phyloP scores from a whole-genome alignment of 345 rosid genomes.

The Citrus medica region DNA sequence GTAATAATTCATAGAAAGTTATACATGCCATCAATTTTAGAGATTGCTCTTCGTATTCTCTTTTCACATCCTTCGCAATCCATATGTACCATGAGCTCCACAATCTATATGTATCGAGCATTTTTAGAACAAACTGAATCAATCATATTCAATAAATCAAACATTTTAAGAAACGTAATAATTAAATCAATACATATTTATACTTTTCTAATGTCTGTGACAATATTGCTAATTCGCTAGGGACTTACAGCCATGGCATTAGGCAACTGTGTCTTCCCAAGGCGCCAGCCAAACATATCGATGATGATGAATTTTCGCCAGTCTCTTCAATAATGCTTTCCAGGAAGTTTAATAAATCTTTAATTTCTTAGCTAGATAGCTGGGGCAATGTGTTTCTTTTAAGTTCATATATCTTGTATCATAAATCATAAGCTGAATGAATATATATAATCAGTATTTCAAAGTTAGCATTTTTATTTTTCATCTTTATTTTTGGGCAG shows the following conservation, averaged over 20 bases:
- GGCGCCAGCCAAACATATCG: constrained; percentile 3
- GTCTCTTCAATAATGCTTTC: background rate
- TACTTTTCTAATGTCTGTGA: too few relatives aligned
- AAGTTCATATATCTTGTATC: background rate
- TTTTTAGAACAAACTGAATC: too few relatives aligned
- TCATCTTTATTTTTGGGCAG: background rate
- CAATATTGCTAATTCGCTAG: background rate
- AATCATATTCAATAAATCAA: too few relatives aligned
- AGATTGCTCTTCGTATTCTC: constrained; percentile 69
- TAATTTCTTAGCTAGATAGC: too few relatives aligned
- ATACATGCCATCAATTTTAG: constrained; percentile 59
- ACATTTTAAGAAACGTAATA: too few relatives aligned
- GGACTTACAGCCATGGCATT: constrained; percentile 4
- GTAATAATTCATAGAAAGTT: background rate
- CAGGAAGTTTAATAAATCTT: background rate
- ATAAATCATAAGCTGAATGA: background rate
- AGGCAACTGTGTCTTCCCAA: background rate
- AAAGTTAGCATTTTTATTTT: background rate
- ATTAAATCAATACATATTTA: too few relatives aligned
- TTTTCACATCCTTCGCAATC: constrained; percentile 84
- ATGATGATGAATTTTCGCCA: background rate
- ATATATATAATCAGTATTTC: background rate
- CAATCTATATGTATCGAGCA: constrained; percentile 27
- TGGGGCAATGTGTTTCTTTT: background rate
- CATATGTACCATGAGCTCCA: constrained; percentile 88